These are phyloP conservation scores for Prunus yedoensis DNA, from an alignment of 331 rosid genomes.

Conservation along the genomic window DNA sequence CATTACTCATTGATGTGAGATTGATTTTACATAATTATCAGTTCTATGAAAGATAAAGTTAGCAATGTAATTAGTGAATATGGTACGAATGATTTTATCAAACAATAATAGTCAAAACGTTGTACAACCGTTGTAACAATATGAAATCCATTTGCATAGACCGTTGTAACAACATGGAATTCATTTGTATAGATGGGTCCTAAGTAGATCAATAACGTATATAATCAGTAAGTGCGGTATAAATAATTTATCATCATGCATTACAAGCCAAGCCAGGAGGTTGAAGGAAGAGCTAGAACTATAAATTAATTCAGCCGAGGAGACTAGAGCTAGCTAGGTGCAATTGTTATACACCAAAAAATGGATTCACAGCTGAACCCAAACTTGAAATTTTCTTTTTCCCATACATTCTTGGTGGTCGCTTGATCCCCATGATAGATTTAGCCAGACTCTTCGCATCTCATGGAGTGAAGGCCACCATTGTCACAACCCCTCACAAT, in stretches of 20 bases:
- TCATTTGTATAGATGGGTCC: not conserved
- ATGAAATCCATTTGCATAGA: not conserved
- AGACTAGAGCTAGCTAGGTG: not conserved
- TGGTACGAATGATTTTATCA: not conserved
- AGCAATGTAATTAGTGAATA: too few species aligned
- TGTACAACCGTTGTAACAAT: not conserved
- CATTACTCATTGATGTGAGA: too few species aligned
- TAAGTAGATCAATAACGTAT: not conserved
- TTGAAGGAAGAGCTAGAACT: not conserved
- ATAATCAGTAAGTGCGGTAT: not conserved
- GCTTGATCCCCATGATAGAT: constrained; percentile 65
- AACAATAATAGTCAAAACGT: not conserved
- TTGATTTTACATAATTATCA: too few species aligned
- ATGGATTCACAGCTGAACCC: constrained; percentile 17
- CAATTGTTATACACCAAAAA: not conserved
- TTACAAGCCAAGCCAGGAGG: not conserved
- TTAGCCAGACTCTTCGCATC: constrained; percentile 59
- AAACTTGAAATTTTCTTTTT: constrained; percentile 44
- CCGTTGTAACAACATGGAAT: not conserved
- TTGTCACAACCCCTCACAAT: constrained; percentile 41
- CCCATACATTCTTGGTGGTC: constrained; percentile 60
- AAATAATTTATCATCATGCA: not conserved
- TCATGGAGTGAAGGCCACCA: constrained; percentile 50
- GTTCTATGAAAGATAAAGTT: too few species aligned
- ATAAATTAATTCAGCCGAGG: not conserved